Base-by-base conservation (phyloP, 306 rosid species). In the Cucumis hystrix region DNA sequence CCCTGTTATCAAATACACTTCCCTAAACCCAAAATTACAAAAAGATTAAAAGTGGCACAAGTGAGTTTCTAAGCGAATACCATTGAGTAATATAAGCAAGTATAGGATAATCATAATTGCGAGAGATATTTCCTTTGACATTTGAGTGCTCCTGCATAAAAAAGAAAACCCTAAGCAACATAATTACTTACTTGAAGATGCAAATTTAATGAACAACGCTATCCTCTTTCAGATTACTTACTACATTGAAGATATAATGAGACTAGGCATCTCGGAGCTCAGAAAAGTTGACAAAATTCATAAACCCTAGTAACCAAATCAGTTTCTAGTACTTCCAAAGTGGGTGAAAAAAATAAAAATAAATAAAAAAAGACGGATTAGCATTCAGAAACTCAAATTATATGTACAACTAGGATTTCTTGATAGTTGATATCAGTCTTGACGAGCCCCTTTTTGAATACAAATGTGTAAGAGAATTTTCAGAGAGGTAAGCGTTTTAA, bases 41-140 rank as follows among this genome's bases (percentile, higher is more conserved):
- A 45, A 39, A 33, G 71, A 39, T 5, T 47, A 59, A 10, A 21
- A 63, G 65, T 59, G 16, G 60, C 75, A 16, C 28, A 25, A 83
- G 52, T 35, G 37, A 74, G 70, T 77, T 71, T 14, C 21, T 66
- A 10, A 16, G 83, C 28, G 14, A 70, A 82, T 92, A 95, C 99
- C 99, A 95, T 49, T 97, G 97, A 78, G 99, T 95, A 70, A 95
- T 86, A 88, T 92, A 95, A 79, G 89, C 97, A 84, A 95, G 93
- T 39, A 85, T 90, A 58, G 97, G 97, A 82, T 88, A 87, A 17
- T 30, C 77, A 81, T 88, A 88, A 75, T 83, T 89, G 55, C 28
- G 78, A 33, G 89, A 87, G 17, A 51, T 35, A 82, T 92, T 90
- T 74, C 83, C 90, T 2, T 92, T 82, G 2, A 86, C 92, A 70